phyloP scores from a whole-genome alignment of 2,329 filamentous ascomycete species.

The Penicillium janthinellum region DNA sequence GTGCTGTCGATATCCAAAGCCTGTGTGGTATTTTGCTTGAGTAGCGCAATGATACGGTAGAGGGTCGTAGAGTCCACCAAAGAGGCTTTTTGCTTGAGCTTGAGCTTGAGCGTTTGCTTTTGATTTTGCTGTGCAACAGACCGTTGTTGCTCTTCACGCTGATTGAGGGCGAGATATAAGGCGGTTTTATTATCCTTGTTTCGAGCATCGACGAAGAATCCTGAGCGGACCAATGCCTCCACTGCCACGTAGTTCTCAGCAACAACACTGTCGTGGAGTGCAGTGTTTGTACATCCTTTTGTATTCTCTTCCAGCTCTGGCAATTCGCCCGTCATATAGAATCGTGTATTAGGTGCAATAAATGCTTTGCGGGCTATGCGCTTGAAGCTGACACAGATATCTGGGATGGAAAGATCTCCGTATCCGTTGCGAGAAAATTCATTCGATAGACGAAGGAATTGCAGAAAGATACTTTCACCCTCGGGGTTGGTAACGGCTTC shows the following conservation, averaged over 20 bases:
- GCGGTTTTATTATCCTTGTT: neutral
- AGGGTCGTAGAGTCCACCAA: neutral
- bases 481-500: neutral
- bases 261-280: neutral
- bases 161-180: neutral
- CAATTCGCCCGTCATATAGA: neutral
- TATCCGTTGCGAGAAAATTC: neutral
- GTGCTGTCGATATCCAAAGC: neutral
- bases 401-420: neutral
- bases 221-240: neutral
- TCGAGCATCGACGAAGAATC: neutral
- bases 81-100: neutral
- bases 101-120: neutral
- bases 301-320: neutral
- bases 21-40: neutral
- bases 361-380: neutral
- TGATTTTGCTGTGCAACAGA: neutral
- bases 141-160: neutral
- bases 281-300: neutral
- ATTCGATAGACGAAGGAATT: neutral
- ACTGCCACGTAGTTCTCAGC: neutral
- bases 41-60: neutral
- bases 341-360: neutral
- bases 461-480: neutral
- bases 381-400: neutral